Conservation (phyloP, 768 basidiomycete genomes). For the Amanita rimosa region DNA sequence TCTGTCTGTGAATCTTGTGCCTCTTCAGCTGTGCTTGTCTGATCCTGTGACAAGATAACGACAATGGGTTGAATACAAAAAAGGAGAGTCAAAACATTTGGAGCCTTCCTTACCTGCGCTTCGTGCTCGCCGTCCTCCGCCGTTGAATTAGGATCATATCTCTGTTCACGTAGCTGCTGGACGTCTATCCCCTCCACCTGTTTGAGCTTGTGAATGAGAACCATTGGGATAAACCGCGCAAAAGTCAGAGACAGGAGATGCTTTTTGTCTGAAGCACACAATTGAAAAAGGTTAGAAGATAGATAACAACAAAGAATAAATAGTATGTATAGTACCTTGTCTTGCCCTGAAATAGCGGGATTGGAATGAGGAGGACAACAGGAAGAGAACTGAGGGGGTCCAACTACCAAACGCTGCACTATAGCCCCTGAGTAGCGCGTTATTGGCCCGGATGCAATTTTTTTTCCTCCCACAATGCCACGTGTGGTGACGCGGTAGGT, state of each 20-base stretch:
- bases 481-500: constrained; percentile 8
- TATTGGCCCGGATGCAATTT: constrained; percentile 14
- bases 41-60: constrained; percentile 1
- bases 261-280: not conserved
- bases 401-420: constrained; percentile 1
- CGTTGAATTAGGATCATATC: not conserved
- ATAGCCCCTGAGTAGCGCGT: constrained; percentile 16
- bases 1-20: constrained; percentile 3
- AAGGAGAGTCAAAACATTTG: not conserved
- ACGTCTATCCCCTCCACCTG: constrained; percentile 10
- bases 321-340: not conserved
- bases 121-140: not conserved
- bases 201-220: constrained; percentile 13
- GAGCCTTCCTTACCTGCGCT: constrained; percentile 1
- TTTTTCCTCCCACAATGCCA: constrained; percentile 13
- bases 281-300: not conserved
- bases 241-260: constrained; percentile 12
- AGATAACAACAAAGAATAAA: not conserved
- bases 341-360: not conserved
- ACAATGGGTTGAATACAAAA: not conserved
- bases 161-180: constrained; percentile 5
- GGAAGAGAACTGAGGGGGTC: constrained; percentile 9
- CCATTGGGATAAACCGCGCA: constrained; percentile 8
- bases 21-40: not conserved
- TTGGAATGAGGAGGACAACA: constrained; percentile 2